These are phyloP conservation scores for Leptographium wingfieldii DNA, from an alignment of 2,329 filamentous ascomycete species.

Conservation along the genomic window DNA sequence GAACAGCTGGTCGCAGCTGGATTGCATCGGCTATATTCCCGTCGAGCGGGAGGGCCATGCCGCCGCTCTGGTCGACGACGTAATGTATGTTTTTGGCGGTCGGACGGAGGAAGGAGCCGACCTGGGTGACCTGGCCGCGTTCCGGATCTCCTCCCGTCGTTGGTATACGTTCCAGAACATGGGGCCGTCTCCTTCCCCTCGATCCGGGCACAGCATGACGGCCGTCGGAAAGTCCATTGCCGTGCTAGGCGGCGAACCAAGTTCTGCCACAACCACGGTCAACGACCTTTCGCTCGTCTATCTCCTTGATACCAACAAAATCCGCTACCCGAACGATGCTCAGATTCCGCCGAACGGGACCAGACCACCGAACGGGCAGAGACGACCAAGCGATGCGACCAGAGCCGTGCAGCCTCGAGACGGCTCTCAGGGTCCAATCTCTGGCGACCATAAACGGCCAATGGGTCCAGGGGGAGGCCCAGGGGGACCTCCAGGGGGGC, in stretches of 20 bases:
- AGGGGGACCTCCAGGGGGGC: too few species aligned
- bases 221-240: slow-evolving; percentile 85
- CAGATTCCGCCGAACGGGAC: slow-evolving; percentile 24
- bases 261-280: slow-evolving; percentile 66
- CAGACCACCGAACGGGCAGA: slow-evolving; percentile 10
- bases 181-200: slow-evolving; percentile 85
- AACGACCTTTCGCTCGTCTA: slow-evolving; percentile 83
- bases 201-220: slow-evolving; percentile 97
- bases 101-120: slow-evolving; percentile 88
- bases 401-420: slow-evolving; percentile 34
- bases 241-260: slow-evolving; percentile 87
- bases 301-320: slow-evolving; percentile 88
- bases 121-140: slow-evolving; percentile 81
- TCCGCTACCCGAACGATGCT: slow-evolving; percentile 80
- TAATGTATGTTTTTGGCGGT: slow-evolving; percentile 98
- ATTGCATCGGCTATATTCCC: slow-evolving; percentile 96
- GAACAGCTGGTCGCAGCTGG: slow-evolving; percentile 77
- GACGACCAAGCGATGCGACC: slow-evolving; percentile 21
- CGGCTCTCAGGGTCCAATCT: slow-evolving; percentile 33
- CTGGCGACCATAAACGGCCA: slow-evolving; percentile 34
- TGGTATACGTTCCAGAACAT: slow-evolving; percentile 99
- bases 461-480: slow-evolving; percentile 20
- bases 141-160: slow-evolving; percentile 59
- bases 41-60: slow-evolving; percentile 89
- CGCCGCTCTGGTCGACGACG: slow-evolving; percentile 84